A percentile compares a stretch with the other conserved stretches of the same genome.
Conservation (phyloP, 140 eudicot genomes). For the Cichorium intybus region DNA sequence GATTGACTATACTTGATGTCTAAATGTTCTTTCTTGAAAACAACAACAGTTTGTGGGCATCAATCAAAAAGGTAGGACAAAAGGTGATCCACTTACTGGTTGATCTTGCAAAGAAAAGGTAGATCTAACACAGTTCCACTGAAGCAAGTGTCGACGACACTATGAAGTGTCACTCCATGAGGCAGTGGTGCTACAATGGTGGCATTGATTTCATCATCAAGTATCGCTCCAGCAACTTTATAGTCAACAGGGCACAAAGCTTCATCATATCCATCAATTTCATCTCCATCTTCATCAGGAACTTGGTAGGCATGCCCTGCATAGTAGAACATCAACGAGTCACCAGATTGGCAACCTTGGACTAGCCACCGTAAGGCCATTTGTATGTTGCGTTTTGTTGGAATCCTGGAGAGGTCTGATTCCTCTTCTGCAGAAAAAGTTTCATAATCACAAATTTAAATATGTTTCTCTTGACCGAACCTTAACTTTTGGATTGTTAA, state of each 20-base stretch:
- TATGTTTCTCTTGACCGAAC: not conserved
- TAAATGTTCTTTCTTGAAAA: too few relatives aligned
- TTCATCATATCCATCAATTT: slow-evolving; percentile 74
- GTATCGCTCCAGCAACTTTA: slow-evolving; percentile 42
- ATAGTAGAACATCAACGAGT: slow-evolving; percentile 73
- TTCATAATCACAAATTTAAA: not conserved
- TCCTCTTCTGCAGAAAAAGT: slow-evolving; percentile 52
- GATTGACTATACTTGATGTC: too few relatives aligned
- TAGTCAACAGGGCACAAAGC: slow-evolving; percentile 74
- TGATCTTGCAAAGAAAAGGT: slow-evolving; percentile 35
- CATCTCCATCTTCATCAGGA: slow-evolving; percentile 63
- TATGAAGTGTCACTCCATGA: slow-evolving; percentile 48
- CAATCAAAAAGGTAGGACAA: too few relatives aligned
- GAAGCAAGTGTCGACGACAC: slow-evolving; percentile 44
- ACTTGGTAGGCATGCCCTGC: slow-evolving; percentile 62
- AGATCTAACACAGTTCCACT: slow-evolving; percentile 59
- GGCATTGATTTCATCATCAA: slow-evolving; percentile 60
- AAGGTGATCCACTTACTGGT: slow-evolving; percentile 15
- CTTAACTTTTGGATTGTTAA: not conserved
- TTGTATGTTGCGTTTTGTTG: slow-evolving; percentile 65
- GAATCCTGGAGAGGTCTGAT: slow-evolving; percentile 38
- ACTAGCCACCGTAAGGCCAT: slow-evolving; percentile 65
- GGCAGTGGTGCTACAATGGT: slow-evolving; percentile 48
- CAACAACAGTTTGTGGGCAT: too few relatives aligned
- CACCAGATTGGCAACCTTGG: slow-evolving; percentile 67